phyloP scores from a whole-genome alignment of 768 basidiomycete genomes.

The Neoboletus magnificus region DNA sequence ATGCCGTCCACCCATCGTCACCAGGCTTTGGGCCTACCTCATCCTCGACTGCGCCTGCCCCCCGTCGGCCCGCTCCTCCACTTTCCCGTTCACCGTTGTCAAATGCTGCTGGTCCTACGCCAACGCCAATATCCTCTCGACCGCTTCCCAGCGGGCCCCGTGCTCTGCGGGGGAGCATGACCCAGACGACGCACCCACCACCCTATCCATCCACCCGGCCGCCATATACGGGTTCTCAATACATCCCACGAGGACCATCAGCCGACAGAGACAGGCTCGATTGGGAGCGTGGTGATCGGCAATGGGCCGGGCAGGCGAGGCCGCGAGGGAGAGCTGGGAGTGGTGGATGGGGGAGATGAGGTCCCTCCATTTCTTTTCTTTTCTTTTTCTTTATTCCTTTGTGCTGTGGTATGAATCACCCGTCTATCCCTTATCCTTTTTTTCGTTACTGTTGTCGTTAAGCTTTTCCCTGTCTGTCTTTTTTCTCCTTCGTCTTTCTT shows the following conservation, averaged over 20 bases:
- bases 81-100: slow-evolving; percentile 30
- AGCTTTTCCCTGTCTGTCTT: background rate
- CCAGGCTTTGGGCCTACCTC: slow-evolving; percentile 25
- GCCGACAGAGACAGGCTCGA: slow-evolving; percentile 50
- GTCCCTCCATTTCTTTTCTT: background rate
- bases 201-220: slow-evolving; percentile 18
- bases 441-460: background rate
- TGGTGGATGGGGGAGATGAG: slow-evolving; percentile 35
- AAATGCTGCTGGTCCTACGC: slow-evolving; percentile 15
- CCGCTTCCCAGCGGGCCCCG: slow-evolving; percentile 40
- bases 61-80: slow-evolving; percentile 32
- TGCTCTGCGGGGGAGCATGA: slow-evolving; percentile 33
- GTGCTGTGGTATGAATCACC: slow-evolving; percentile 10
- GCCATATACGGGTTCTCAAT: slow-evolving; percentile 29
- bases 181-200: slow-evolving; percentile 21
- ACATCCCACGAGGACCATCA: slow-evolving; percentile 49
- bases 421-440: slow-evolving; percentile 1
- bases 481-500: slow-evolving; percentile 2
- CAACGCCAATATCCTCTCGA: slow-evolving; percentile 28
- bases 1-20: slow-evolving; percentile 25
- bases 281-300: slow-evolving; percentile 44
- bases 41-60: slow-evolving; percentile 17
- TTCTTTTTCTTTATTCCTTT: slow-evolving; percentile 1
- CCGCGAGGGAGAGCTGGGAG: slow-evolving; percentile 35
- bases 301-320: slow-evolving; percentile 26